Base-by-base conservation (phyloP, 2,329 filamentous ascomycete species). In the Cadophora sp. region DNA sequence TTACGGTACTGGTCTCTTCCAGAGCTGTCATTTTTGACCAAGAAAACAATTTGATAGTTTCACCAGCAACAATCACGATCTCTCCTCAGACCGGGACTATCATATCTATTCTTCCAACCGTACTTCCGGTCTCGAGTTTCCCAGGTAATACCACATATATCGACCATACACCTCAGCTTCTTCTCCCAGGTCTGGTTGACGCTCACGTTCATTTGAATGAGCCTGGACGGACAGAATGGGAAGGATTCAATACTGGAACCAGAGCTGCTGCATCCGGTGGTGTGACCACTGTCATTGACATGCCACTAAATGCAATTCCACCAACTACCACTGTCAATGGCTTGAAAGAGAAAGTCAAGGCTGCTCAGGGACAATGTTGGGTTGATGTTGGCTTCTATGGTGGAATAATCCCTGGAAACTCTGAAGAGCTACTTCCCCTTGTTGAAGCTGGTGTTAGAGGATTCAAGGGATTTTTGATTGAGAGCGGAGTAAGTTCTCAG, bases 331-430 rank as follows among this genome's bases (percentile, higher is more conserved):
- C 95, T 0, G 85, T 98, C 3, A 83, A 84, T 20, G 93, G 91
- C 7, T 86, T 99, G 72, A 84, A 91, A 69, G 91, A 93, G 82
- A 99, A 99, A 83, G 83, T 97, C 56, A 86, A 87, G 33, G 96
- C 96, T 27, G 93, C 93, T 48, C 80, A 87, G 68, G 93, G 92
- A 41, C 91, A 98, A 81, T 97, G 95, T 81, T 99, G 95, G 95
- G 93, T 98, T 30, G 96, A 98, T 75, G 94, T 98, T n/a, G 96
- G 94, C 36, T 98, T 99, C 80, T 98, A 98, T 77, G 96, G 96
- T 30, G 96, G 96, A 39, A 89, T 98, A 47, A 89, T 99, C 58
- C 96, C 96, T 3, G 96, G 95, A 1, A 99, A 99, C 76, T 87
- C 89, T 2, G 79, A 86, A 13, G 89, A 98, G 75, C 81, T 99